phyloP scores from a whole-genome alignment of 1,139 yeast species.

The Meyerozyma sp. region DNA sequence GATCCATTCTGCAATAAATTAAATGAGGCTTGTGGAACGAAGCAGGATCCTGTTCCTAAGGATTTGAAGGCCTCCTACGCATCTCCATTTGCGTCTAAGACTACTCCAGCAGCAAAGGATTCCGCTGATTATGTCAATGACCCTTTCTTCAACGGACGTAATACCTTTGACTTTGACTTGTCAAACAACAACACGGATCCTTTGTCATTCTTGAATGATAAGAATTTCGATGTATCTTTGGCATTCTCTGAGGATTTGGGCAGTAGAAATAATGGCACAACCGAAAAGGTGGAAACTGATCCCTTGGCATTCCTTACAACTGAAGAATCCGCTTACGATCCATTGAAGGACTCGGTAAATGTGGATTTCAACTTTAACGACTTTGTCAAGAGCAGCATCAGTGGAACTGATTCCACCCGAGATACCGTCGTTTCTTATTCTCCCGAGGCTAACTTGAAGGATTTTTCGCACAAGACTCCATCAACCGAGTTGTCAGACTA shows the following conservation, averaged over 20 bases:
- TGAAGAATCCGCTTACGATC: conserved; percentile 69
- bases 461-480: neutral
- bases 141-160: conserved; percentile 20
- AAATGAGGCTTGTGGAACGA: conserved; percentile 82
- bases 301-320: conserved; percentile 41
- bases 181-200: conserved; percentile 25
- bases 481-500: conserved; percentile 1
- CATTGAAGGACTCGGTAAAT: conserved; percentile 30
- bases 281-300: conserved; percentile 17
- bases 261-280: conserved; percentile 4
- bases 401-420: neutral
- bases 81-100: conserved; percentile 14
- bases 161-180: conserved; percentile 17
- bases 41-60: conserved; percentile 62
- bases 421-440: neutral
- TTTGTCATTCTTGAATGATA: conserved; percentile 40
- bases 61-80: conserved; percentile 14
- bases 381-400: conserved; percentile 21
- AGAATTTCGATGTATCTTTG: conserved; percentile 45
- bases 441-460: neutral
- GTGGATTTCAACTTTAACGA: conserved; percentile 34
- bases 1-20: conserved; percentile 71
- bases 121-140: conserved; percentile 18
- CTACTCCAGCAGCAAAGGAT: conserved; percentile 4
- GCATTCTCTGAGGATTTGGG: conserved; percentile 29